Evolutionary conservation across 2,329 filamentous ascomycete species (phyloP).

Genomic region (Penicillium hesseltinei): DNA sequence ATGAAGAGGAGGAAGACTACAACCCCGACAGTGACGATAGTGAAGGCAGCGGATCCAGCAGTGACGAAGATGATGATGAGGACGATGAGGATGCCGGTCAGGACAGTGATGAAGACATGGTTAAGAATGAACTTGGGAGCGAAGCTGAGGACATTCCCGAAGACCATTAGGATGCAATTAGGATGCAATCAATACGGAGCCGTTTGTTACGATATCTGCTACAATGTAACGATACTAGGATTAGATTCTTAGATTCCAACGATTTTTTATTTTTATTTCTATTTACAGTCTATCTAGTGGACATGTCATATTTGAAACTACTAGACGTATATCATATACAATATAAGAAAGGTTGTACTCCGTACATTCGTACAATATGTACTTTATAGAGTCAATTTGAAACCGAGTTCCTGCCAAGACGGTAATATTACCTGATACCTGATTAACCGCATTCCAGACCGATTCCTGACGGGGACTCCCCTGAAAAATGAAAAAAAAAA

Average conservation of each 20-base stretch:
- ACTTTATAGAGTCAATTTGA: slow-evolving; percentile 5
- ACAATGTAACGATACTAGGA: neutral
- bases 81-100: slow-evolving; percentile 29
- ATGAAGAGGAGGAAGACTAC: slow-evolving; percentile 52
- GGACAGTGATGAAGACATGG: slow-evolving; percentile 31
- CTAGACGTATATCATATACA: neutral
- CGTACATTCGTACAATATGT: slow-evolving; percentile 3
- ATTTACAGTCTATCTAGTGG: slow-evolving; percentile 11
- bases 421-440: slow-evolving; percentile 23
- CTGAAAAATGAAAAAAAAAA: slow-evolving; percentile 11
- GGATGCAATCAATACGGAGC: neutral
- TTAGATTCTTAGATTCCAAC: neutral
- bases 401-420: slow-evolving; percentile 17
- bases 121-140: slow-evolving; percentile 45
- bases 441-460: slow-evolving; percentile 25
- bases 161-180: slow-evolving; percentile 25
- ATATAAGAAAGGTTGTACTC: neutral
- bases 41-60: slow-evolving; percentile 47
- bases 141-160: slow-evolving; percentile 42
- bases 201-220: neutral
- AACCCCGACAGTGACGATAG: slow-evolving; percentile 52
- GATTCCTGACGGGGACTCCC: slow-evolving; percentile 17
- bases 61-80: slow-evolving; percentile 41
- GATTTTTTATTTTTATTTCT: no score
- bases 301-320: slow-evolving; percentile 22